A percentile compares a stretch with the other conserved stretches of the same genome.
These are phyloP conservation scores for Lentinula lateritia DNA, from an alignment of 768 basidiomycete genomes.

Conservation along the genomic window DNA sequence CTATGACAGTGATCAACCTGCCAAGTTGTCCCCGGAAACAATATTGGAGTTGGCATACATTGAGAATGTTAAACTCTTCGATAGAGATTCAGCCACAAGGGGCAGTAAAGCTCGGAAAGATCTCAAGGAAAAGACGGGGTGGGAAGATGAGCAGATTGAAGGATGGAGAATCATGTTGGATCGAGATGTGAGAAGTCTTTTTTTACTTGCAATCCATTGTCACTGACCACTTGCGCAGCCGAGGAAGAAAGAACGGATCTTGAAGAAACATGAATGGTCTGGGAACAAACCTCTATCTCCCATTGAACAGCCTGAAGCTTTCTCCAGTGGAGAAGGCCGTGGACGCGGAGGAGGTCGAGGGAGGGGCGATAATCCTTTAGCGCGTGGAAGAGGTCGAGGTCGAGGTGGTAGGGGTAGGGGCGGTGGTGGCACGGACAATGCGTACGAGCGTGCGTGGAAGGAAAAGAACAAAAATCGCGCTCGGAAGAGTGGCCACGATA, in stretches of 20 bases:
- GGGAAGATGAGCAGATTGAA: constrained; percentile 83
- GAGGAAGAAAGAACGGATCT: constrained; percentile 71
- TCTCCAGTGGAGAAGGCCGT: constrained; percentile 26
- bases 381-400: constrained; percentile 30
- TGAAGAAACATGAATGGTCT: constrained; percentile 71
- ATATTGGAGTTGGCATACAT: constrained; percentile 77
- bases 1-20: constrained; percentile 19
- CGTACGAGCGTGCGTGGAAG: constrained; percentile 64
- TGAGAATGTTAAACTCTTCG: constrained; percentile 67
- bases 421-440: constrained; percentile 29
- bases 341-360: constrained; percentile 29
- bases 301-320: constrained; percentile 6
- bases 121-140: constrained; percentile 67
- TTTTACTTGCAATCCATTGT: background rate
- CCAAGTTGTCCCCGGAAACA: constrained; percentile 41
- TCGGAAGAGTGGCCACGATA: constrained; percentile 82
- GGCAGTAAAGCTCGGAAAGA: constrained; percentile 62
- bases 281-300: constrained; percentile 43
- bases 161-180: constrained; percentile 92
- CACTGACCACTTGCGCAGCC: constrained; percentile 17
- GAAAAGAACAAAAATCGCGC: constrained; percentile 79
- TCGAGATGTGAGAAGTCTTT: constrained; percentile 56
- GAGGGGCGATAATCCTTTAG: constrained; percentile 29
- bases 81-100: constrained; percentile 68
- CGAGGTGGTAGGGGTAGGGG: constrained; percentile 31